These are phyloP conservation scores for Arthrobotrys conoides DNA, from an alignment of 2,329 filamentous ascomycete genomes.

Conservation along the genomic window DNA sequence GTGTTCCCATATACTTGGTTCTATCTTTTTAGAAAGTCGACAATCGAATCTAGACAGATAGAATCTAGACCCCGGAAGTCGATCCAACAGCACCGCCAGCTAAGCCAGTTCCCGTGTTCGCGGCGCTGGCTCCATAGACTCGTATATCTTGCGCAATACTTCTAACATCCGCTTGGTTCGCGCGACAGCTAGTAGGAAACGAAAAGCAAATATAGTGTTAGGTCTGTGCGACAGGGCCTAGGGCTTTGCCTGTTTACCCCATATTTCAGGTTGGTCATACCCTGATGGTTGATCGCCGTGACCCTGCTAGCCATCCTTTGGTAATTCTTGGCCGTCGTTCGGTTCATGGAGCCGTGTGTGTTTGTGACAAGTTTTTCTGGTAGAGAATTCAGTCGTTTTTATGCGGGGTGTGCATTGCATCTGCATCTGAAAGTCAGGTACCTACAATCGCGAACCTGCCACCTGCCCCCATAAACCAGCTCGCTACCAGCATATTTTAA, in stretches of 20 bases:
- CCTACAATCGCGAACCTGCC: conserved; percentile 26
- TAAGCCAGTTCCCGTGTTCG: neutral
- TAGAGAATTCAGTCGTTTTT: conserved; percentile 27
- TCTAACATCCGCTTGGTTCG: conserved; percentile 46
- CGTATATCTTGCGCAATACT: conserved; percentile 50
- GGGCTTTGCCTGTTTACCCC: conserved; percentile 45
- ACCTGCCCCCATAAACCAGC: conserved; percentile 41
- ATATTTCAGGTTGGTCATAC: conserved; percentile 48
- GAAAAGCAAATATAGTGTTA: conserved; percentile 56
- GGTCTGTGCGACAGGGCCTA: conserved; percentile 50
- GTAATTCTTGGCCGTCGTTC: conserved; percentile 48
- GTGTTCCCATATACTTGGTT: conserved; percentile 17
- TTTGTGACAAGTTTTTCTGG: conserved; percentile 20
- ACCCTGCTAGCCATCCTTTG: conserved; percentile 44
- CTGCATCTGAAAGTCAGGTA: conserved; percentile 40
- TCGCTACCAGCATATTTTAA: conserved; percentile 57
- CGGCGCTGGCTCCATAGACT: neutral
- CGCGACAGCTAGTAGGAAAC: conserved; percentile 13
- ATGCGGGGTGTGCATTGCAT: conserved; percentile 46
- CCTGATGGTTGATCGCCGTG: conserved; percentile 44
- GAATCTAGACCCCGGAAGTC: neutral
- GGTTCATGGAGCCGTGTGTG: conserved; percentile 45
- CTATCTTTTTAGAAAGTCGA: conserved; percentile 3
- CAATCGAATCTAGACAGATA: neutral
- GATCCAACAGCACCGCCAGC: neutral